Evolutionary conservation across 371 early-diverging fungal genomes (phyloP), one percentile per base, ranked within the genome.

Genomic region (Mucor velutinosus): DNA sequence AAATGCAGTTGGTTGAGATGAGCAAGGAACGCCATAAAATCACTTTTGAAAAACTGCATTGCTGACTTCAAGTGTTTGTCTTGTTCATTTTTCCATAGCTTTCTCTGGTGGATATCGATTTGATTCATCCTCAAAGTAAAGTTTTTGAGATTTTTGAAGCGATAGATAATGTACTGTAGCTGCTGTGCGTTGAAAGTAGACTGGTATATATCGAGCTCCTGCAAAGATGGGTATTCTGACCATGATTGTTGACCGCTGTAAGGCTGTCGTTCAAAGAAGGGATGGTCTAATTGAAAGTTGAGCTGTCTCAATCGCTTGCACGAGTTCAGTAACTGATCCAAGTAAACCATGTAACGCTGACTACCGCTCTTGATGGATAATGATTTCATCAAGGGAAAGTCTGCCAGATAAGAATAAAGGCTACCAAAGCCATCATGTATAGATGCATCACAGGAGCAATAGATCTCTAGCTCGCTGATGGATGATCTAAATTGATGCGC

Each of bases 321-420:
- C 5, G 23, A 3, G 7, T 58, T 11, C 11, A 58, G 23, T 11
- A 58, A 35, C 12, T 21, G 6, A 15, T 58, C 35, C 8, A 58
- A 58, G 35, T 33, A 33, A n/a, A 58, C 23, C 21, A 58, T 32
- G 35, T 37, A n/a, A 6, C 35, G 58, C 12, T 21, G 58, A 21
- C 58, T 58, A 1, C 58, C 58, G 11, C 58, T 58, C 58, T 58
- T 58, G 21, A 58, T 58, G 1, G 58, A 21, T 5, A 58, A 21
- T 11, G 19, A n/a, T 19, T 5, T 33, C 35, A 58, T 21, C 10
- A 21, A 15, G 4, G 32, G 21, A 19, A 58, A 58, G 5, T 12
- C 37, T 3, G 11, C 21, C 8, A 58, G 21, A 21, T 58, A 58
- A 35, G 21, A 33, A 12, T 11, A 21, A 11, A 58, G 30, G 4